Evolutionary conservation across 352 stramenopile genomes (phyloP), one percentile per base, ranked within the genome.

Genomic region (Hyphochytrium catenoides): DNA sequence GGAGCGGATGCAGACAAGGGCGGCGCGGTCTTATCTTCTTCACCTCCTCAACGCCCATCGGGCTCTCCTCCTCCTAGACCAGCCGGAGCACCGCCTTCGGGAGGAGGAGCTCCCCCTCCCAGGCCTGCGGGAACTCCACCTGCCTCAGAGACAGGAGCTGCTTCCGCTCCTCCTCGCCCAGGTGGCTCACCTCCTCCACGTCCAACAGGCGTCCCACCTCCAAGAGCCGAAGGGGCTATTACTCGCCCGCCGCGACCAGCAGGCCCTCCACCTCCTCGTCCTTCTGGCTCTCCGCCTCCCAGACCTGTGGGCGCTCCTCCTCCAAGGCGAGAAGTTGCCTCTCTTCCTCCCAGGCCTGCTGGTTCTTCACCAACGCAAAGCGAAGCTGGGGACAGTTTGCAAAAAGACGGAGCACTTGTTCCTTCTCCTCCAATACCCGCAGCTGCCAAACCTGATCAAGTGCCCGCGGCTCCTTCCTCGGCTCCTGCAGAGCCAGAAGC

Each of bases 141-240:
- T n/a, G n/a, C n/a, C n/a, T n/a, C n/a, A n/a, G n/a, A n/a, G n/a
- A n/a, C n/a, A n/a, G n/a, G n/a, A n/a, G n/a, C n/a, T n/a, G n/a
- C n/a, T n/a, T n/a, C n/a, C n/a, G n/a, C n/a, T n/a, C n/a, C 52
- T 15, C 47, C 43, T 21, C 42, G 51, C 25, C 52, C 54, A 8
- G 35, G 31, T 26, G 46, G 18, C 18, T 26, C 50, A 8, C 46
- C 51, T 12, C 9, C 44, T 31, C 18, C 38, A n/a, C 17, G 34
- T 8, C 43, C 51, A 26, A 25, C n/a, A 26, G 36, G 28, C 8
- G 32, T 24, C 17, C 36, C 35, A 22, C 46, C 54, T 20, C 40
- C 41, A 9, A 12, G 35, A 31, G 18, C 38, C 12, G 36, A 11
- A 18, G 31, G n/a, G n/a, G n/a, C n/a, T n/a, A n/a, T n/a, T n/a